These are phyloP conservation scores for Fusarium pininemorale DNA, from an alignment of 2,329 filamentous ascomycete species.

Conservation along the genomic window DNA sequence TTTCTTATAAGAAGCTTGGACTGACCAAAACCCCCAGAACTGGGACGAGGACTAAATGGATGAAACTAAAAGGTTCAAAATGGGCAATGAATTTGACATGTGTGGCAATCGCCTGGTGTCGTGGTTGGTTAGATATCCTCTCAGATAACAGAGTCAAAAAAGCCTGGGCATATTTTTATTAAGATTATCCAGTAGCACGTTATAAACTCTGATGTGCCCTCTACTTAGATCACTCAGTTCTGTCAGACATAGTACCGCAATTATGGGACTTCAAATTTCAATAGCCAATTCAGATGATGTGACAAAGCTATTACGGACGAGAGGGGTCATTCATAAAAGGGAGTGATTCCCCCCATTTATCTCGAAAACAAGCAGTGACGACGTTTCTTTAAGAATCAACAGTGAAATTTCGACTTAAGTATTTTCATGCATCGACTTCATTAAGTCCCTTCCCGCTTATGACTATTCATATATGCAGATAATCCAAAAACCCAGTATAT, in stretches of 20 bases:
- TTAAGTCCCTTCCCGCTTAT: slow-evolving; percentile 30
- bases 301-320: background rate
- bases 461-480: slow-evolving; percentile 22
- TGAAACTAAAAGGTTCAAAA: slow-evolving; percentile 43
- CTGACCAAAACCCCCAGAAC: slow-evolving; percentile 57
- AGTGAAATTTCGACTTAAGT: background rate
- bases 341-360: background rate
- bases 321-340: background rate
- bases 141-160: slow-evolving; percentile 28
- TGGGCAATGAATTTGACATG: slow-evolving; percentile 31
- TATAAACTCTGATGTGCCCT: background rate
- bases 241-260: background rate
- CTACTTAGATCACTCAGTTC: slow-evolving; percentile 9
- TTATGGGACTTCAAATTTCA: background rate
- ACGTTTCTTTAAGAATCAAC: background rate
- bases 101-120: slow-evolving; percentile 25
- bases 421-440: slow-evolving; percentile 24
- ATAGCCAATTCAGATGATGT: background rate
- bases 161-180: slow-evolving; percentile 21
- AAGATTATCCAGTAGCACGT: slow-evolving; percentile 4
- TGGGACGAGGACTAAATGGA: slow-evolving; percentile 68
- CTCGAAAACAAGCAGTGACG: background rate
- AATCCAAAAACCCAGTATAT: slow-evolving; percentile 19
- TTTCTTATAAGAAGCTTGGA: background rate
- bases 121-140: slow-evolving; percentile 41